Percentiles rank a stretch among this genome's conserved stretches.
Conservation (phyloP, 202 grass and related monocot genomes). For the Saccharum hybrid region DNA sequence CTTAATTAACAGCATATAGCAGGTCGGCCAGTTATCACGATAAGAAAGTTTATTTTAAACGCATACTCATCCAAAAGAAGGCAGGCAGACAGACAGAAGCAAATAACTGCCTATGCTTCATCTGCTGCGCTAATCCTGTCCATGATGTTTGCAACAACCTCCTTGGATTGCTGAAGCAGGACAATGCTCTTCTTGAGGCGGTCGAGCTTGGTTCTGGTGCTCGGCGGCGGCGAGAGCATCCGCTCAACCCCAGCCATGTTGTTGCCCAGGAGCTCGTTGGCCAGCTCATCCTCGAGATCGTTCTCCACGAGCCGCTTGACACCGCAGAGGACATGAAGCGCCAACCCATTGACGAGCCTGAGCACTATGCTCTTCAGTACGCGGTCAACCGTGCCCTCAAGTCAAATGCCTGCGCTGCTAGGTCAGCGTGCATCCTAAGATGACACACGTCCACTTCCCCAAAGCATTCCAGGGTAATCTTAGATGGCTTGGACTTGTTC, state of each 20-base stretch:
- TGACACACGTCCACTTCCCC: slow-evolving; percentile 39
- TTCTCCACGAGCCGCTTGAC: slow-evolving; percentile 50
- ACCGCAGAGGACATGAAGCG: slow-evolving; percentile 38
- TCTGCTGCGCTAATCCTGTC: slow-evolving; percentile 23
- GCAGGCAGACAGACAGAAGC: neutral
- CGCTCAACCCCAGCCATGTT: slow-evolving; percentile 40
- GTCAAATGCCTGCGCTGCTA: slow-evolving; percentile 45
- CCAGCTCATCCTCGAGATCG: slow-evolving; percentile 51
- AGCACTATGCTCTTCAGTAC: slow-evolving; percentile 46
- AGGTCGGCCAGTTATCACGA: neutral
- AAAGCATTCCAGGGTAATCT: slow-evolving; percentile 23
- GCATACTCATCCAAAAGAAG: neutral
- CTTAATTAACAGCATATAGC: neutral
- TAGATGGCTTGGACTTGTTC: neutral
- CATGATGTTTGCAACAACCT: slow-evolving; percentile 11
- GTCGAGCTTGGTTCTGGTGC: slow-evolving; percentile 30
- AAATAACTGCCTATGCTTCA: neutral
- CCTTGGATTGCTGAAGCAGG: slow-evolving; percentile 46
- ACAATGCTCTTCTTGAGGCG: slow-evolving; percentile 47
- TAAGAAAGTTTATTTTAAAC: neutral
- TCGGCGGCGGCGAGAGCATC: slow-evolving; percentile 44
- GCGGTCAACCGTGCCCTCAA: slow-evolving; percentile 40
- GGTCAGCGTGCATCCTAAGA: slow-evolving; percentile 25
- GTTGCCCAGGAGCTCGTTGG: slow-evolving; percentile 27
- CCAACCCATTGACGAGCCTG: slow-evolving; percentile 39